These are phyloP conservation scores for Spirogloea muscicola DNA, from an alignment of 139 green algal species.

Conservation along the genomic window DNA sequence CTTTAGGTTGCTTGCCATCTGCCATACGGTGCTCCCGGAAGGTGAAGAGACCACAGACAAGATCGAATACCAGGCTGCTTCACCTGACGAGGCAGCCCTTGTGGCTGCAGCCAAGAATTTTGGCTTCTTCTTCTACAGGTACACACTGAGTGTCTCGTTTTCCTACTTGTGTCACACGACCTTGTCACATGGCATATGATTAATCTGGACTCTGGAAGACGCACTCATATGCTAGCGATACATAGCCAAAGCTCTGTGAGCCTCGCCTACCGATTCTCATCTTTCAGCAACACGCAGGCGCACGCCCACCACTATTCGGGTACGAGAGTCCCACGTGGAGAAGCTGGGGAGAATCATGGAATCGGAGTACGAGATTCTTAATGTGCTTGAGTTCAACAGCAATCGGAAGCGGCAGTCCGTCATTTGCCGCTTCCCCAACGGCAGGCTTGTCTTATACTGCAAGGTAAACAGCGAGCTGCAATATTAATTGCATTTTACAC, in stretches of 20 bases:
- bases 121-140: constrained; percentile 75
- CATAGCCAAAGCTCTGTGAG: no score
- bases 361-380: constrained; percentile 74
- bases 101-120: constrained; percentile 85
- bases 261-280: no score
- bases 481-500: no score
- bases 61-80: constrained; percentile 63
- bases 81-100: constrained; percentile 92
- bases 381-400: constrained; percentile 91
- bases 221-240: no score
- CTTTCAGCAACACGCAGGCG: no score
- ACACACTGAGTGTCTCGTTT: constrained; percentile 10
- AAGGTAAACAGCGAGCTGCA: no score
- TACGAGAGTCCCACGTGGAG: constrained; percentile 47
- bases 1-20: constrained; percentile 72
- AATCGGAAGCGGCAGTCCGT: constrained; percentile 62
- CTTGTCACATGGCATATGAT: no score
- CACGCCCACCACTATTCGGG: constrained; percentile 25
- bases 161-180: no score
- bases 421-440: constrained; percentile 61
- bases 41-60: constrained; percentile 45
- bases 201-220: no score
- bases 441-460: constrained; percentile 73
- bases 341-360: constrained; percentile 34
- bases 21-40: constrained; percentile 82